phyloP scores from a whole-genome alignment of 2,329 filamentous ascomycete species.

The Blastomyces silverae region DNA sequence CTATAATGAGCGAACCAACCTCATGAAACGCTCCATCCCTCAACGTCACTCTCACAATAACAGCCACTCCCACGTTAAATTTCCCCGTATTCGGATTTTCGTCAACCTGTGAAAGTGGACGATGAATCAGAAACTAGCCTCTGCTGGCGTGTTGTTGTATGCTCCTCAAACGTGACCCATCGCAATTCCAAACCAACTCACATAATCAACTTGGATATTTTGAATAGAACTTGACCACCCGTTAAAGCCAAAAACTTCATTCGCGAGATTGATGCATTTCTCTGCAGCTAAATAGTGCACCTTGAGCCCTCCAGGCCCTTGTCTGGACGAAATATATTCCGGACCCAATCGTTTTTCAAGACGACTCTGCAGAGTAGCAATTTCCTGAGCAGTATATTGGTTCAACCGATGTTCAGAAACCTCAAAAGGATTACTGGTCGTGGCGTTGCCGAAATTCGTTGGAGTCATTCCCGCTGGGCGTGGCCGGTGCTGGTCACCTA shows the following conservation, averaged over 20 bases:
- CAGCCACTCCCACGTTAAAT: conserved; percentile 77
- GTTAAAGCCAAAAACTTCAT: conserved; percentile 94
- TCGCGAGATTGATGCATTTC: conserved; percentile 91
- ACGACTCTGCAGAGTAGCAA: conserved; percentile 76
- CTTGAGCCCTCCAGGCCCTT: conserved; percentile 74
- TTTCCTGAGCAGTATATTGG: conserved; percentile 82
- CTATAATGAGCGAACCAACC: conserved; percentile 31
- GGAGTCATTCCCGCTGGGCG: conserved; percentile 39
- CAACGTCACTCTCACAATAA: conserved; percentile 83
- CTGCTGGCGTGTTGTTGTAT: neutral
- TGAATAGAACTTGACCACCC: conserved; percentile 96
- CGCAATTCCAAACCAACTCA: conserved; percentile 31
- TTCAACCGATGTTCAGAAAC: conserved; percentile 61
- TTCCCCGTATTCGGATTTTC: conserved; percentile 71
- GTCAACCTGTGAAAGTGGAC: conserved; percentile 52
- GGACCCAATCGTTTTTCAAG: conserved; percentile 91
- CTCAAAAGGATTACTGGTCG: conserved; percentile 79
- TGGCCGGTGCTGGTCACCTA: conserved; percentile 60
- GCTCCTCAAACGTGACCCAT: neutral
- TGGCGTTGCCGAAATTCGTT: conserved; percentile 30
- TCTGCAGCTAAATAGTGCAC: conserved; percentile 94
- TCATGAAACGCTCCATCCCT: conserved; percentile 95
- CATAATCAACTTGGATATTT: conserved; percentile 90
- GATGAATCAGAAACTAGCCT: neutral
- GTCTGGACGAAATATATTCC: conserved; percentile 84